Conservation (phyloP, 2,329 filamentous ascomycete genomes). For the Pseudopyricularia cyperi region DNA sequence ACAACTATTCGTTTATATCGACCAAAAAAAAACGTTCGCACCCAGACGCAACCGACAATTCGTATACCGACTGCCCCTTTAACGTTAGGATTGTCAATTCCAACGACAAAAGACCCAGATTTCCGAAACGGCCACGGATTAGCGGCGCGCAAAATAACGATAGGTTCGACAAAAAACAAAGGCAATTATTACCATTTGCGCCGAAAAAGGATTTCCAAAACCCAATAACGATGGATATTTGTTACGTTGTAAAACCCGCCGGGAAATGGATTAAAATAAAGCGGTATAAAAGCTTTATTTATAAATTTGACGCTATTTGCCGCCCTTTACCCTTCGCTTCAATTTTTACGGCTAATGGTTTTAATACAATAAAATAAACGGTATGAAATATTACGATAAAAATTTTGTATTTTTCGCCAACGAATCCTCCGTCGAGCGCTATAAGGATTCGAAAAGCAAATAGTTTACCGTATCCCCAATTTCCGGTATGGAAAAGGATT, state of each 20-base stretch:
- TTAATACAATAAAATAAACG: slow-evolving; percentile 30
- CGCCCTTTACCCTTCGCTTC: neutral
- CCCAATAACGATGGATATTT: slow-evolving; percentile 38
- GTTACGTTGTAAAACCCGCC: slow-evolving; percentile 39
- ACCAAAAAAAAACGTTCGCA: slow-evolving; percentile 37
- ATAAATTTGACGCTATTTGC: slow-evolving; percentile 25
- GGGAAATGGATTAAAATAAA: slow-evolving; percentile 46
- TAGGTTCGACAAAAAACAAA: slow-evolving; percentile 22
- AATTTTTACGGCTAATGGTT: neutral
- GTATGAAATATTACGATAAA: slow-evolving; percentile 42
- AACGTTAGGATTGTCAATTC: slow-evolving; percentile 29
- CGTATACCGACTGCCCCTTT: slow-evolving; percentile 44
- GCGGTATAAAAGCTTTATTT: slow-evolving; percentile 46
- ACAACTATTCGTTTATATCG: neutral
- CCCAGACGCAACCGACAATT: slow-evolving; percentile 28
- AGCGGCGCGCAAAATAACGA: slow-evolving; percentile 30
- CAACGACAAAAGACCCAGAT: slow-evolving; percentile 21
- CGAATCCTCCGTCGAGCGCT: slow-evolving; percentile 39
- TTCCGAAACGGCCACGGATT: too few species aligned
- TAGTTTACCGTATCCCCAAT: neutral
- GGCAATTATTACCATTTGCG: slow-evolving; percentile 40
- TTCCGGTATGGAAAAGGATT: slow-evolving; percentile 34
- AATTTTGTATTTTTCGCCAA: slow-evolving; percentile 48
- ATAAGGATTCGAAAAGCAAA: slow-evolving; percentile 20
- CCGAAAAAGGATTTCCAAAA: slow-evolving; percentile 41